These are phyloP conservation scores for Discostella stelligera DNA, from an alignment of 352 stramenopile genomes.

Conservation along the genomic window DNA sequence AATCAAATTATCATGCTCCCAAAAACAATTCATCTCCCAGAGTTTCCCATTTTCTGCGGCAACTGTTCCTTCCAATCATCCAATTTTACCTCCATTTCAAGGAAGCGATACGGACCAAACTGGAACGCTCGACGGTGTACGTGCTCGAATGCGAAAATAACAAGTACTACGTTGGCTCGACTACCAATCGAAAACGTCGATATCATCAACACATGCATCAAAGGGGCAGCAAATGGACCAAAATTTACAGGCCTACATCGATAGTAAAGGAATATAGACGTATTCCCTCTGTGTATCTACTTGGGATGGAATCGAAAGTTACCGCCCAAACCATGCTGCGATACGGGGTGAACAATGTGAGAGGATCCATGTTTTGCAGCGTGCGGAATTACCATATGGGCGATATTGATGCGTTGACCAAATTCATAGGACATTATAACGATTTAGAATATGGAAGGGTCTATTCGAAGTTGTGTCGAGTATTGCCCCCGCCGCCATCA, in stretches of 20 bases:
- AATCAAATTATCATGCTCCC: too few relatives aligned
- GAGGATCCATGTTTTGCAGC: conserved; percentile 53
- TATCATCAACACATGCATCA: conserved; percentile 42
- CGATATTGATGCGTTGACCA: conserved; percentile 46
- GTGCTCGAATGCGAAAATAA: conserved; percentile 57
- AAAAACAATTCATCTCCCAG: too few relatives aligned
- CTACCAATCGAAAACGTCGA: conserved; percentile 44
- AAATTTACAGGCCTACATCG: conserved; percentile 43
- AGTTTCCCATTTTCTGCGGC: neutral
- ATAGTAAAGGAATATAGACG: conserved; percentile 45
- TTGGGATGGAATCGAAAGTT: conserved; percentile 58
- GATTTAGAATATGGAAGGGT: conserved; percentile 55
- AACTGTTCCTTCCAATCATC: neutral
- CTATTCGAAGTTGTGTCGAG: conserved; percentile 21
- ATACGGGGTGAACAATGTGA: conserved; percentile 63
- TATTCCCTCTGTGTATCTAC: conserved; percentile 43
- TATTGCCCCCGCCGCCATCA: conserved; percentile 16
- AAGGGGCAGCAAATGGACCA: conserved; percentile 55
- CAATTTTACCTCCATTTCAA: conserved; percentile 15
- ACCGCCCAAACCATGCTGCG: conserved; percentile 60
- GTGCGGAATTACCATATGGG: conserved; percentile 41
- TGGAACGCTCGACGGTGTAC: conserved; percentile 48
- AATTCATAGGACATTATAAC: conserved; percentile 70
- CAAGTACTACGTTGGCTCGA: conserved; percentile 68
- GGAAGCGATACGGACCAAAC: conserved; percentile 22